Evolutionary conservation across 2,329 filamentous ascomycete species (phyloP).

Genomic region (Xylaria polymorpha): DNA sequence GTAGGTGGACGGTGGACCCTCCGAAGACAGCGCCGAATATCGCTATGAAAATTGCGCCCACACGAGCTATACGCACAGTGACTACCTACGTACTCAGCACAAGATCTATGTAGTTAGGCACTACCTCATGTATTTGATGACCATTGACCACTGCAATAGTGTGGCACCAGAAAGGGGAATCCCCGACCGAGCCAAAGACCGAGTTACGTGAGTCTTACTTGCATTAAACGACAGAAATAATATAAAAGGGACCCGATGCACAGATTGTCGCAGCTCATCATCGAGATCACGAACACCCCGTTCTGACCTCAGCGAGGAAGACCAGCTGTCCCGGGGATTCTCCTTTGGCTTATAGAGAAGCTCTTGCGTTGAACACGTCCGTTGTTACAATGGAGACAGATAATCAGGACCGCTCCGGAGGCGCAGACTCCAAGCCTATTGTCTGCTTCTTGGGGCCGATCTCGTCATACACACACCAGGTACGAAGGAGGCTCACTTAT

Average conservation of each 20-base stretch:
- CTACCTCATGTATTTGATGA: neutral
- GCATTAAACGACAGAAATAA: neutral
- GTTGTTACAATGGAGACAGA: conserved; percentile 34
- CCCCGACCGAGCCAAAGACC: neutral
- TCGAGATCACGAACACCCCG: neutral
- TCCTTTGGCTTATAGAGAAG: neutral
- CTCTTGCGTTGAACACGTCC: neutral
- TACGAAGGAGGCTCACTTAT: conserved; percentile 45
- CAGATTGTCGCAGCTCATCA: neutral
- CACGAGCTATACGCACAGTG: neutral
- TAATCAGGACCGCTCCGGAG: conserved; percentile 20
- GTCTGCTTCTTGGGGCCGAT: conserved; percentile 63
- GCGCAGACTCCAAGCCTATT: conserved; percentile 50
- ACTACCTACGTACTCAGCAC: no score
- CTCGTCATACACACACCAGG: conserved; percentile 65
- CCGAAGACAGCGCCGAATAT: conserved; percentile 33
- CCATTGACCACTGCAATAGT: neutral
- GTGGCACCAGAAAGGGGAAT: neutral
- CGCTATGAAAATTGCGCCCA: conserved; percentile 29
- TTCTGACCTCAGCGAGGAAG: neutral
- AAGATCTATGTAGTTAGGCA: neutral
- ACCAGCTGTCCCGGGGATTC: neutral
- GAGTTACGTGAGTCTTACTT: neutral
- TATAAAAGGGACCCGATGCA: neutral
- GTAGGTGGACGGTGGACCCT: conserved; percentile 33